Conservation (phyloP, 495 filamentous ascomycete species). For the Aspergillus nidulans region DNA sequence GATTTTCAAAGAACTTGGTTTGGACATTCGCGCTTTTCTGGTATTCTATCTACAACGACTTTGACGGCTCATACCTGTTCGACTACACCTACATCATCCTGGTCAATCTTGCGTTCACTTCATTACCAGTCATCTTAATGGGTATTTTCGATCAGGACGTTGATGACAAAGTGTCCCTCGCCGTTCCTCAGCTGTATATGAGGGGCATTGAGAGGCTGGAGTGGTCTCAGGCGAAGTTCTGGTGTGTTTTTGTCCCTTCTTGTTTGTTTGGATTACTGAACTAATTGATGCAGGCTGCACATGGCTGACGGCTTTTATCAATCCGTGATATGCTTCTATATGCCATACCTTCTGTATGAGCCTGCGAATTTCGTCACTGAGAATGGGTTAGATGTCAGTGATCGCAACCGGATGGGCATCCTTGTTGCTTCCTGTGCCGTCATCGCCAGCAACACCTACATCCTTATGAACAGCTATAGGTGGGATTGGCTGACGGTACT, state of each 20-base stretch:
- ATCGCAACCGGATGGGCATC: conserved; percentile 75
- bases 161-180: conserved; percentile 85
- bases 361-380: conserved; percentile 60
- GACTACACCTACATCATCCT: conserved; percentile 97
- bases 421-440: conserved; percentile 76
- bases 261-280: conserved; percentile 1
- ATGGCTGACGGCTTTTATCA: conserved; percentile 96
- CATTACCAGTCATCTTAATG: conserved; percentile 91
- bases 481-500: conserved; percentile 96
- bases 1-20: conserved; percentile 68
- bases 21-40: conserved; percentile 98
- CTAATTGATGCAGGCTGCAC: conserved; percentile 63
- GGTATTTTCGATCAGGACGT: conserved; percentile 98
- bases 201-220: conserved; percentile 94
- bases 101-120: conserved; percentile 97
- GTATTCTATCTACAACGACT: conserved; percentile 94
- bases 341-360: conserved; percentile 75
- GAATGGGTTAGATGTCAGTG: conserved; percentile 67
- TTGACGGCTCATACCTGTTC: conserved; percentile 92
- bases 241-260: conserved; percentile 50
- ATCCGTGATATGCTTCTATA: conserved; percentile 87
- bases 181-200: conserved; percentile 91
- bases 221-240: conserved; percentile 97
- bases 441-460: conserved; percentile 82
- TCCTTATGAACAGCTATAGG: conserved; percentile 90